Evolutionary conservation across 23 red algal genomes (phyloP), one percentile per base, ranked within the genome.

Genomic region (Gracilaria domingensis): DNA sequence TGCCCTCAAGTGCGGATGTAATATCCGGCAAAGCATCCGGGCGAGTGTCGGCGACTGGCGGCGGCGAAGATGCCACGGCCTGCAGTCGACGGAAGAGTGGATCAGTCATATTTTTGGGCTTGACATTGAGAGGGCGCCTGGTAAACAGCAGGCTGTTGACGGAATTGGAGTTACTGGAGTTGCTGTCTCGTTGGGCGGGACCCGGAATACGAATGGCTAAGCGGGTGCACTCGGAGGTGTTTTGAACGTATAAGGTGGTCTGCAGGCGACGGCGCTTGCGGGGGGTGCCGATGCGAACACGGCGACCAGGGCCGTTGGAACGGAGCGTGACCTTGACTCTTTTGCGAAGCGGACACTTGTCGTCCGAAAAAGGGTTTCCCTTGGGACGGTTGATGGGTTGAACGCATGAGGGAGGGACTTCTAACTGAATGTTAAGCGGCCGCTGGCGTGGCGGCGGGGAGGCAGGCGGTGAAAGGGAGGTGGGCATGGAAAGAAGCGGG

Each of bases 281-380:
- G 23, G 51, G 54, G 7, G n/a, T 25, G 29, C 75, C 71, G 33
- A 57, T 56, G 73, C n/a, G 12, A n/a, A 90, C 45, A 9, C 55
- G 48, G 14, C 64, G 78, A 32, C 64, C 77, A 23, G 4, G 51
- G 18, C 40, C 77, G 24, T 1, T 71, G n/a, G 87, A 72, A 28
- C 60, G 39, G 8, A 92, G 47, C n/a, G 89, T 92, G 42, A 92
- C 56, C 55, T 92, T 92, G 18, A 92, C 89, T 38, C 89, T 58
- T 23, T 67, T 56, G 64, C 89, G 76, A 42, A 92, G 80, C 23
- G 89, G 89, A 25, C 89, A 92, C 12, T 72, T 83, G 1, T 92
- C 89, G 65, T 92, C 89, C 39, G 82, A 25, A 34, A 92, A 92
- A 7, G 89, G 80, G 38, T 67, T 40, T 9, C 12, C 12, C 4